These are phyloP conservation scores for Boletus mariae DNA, from an alignment of 1,284 basidiomycete genomes.

Conservation along the genomic window DNA sequence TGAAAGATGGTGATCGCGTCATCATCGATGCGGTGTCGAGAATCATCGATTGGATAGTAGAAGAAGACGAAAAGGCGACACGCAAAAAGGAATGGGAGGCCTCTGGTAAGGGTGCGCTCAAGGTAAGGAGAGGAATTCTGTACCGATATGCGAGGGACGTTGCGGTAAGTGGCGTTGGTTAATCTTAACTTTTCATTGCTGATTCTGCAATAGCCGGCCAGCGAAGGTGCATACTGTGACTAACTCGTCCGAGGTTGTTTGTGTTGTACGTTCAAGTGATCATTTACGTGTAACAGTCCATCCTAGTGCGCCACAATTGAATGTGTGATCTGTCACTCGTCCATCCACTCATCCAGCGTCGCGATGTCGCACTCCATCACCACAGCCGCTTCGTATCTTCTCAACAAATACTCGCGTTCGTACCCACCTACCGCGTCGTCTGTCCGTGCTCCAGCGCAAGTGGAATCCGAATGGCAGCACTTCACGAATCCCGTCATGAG, in stretches of 20 bases:
- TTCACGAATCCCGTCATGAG: slow-evolving; percentile 65
- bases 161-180: slow-evolving; percentile 50
- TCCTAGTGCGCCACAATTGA: neutral
- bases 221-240: slow-evolving; percentile 75
- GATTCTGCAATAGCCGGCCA: slow-evolving; percentile 55
- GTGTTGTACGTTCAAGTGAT: slow-evolving; percentile 3
- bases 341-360: neutral
- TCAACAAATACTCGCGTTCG: slow-evolving; percentile 67
- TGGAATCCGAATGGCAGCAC: slow-evolving; percentile 66
- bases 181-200: slow-evolving; percentile 3
- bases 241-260: slow-evolving; percentile 23
- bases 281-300: neutral
- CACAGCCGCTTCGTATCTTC: slow-evolving; percentile 48
- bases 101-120: slow-evolving; percentile 60
- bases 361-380: slow-evolving; percentile 57
- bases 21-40: slow-evolving; percentile 78
- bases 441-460: slow-evolving; percentile 19
- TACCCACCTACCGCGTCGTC: slow-evolving; percentile 37
- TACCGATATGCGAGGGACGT: slow-evolving; percentile 78
- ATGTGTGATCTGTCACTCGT: neutral
- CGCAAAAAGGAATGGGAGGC: slow-evolving; percentile 73
- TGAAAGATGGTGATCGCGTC: slow-evolving; percentile 88
- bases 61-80: slow-evolving; percentile 71
- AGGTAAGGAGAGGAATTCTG: slow-evolving; percentile 68
- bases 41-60: slow-evolving; percentile 79